Base-by-base conservation (phyloP, 768 basidiomycete species). In the Russula vinacea region DNA sequence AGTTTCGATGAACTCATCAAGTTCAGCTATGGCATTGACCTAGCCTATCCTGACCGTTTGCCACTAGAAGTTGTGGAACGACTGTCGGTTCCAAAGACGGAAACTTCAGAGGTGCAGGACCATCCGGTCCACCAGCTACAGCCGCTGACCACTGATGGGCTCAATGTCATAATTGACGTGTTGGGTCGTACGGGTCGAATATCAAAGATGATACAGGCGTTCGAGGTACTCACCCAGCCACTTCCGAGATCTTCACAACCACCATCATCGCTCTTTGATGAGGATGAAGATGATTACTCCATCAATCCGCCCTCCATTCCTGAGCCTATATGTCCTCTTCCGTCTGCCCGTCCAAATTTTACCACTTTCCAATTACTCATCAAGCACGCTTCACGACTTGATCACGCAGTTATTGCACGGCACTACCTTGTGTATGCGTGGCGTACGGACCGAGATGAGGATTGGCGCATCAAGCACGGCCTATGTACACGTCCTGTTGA, bases 151-250 rank as follows among this genome's bases (percentile, higher is more conserved):
- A 86, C 84, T 8, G 72, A 82, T 22, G 83, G 87, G 1, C 82
- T 94, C 45, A 90, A 91, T 74, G 88, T 85, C 19, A 83, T 84
- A 52, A 75, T 94, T 67, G 87, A 90, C 62, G 79, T 86, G 69
- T 80, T 91, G 10, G 90, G 89, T 16, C 80, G 80, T 10, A 70
- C 79, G 19, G 81, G 83, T 14, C 75, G 85, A 58, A 73, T 89
- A 44, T 84, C 88, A 5, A 85, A 83, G 68, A 80, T 93, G 71
- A 81, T 92, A 6, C 83, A 85, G 70, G 80, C 86, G 1, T 93
- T 92, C 70, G 91, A 92, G 68, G 84, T 89, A 33, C 83, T 92
- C 62, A 90, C 90, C 0, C 80, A 84, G 54, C 88, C 89, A 17
- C 78, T 91, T 33, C 85, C 87, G 13, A 56, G 54, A 74, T 76